These are phyloP conservation scores for Bryoglossum gracile DNA, from an alignment of 495 filamentous ascomycete species.

Conservation along the genomic window DNA sequence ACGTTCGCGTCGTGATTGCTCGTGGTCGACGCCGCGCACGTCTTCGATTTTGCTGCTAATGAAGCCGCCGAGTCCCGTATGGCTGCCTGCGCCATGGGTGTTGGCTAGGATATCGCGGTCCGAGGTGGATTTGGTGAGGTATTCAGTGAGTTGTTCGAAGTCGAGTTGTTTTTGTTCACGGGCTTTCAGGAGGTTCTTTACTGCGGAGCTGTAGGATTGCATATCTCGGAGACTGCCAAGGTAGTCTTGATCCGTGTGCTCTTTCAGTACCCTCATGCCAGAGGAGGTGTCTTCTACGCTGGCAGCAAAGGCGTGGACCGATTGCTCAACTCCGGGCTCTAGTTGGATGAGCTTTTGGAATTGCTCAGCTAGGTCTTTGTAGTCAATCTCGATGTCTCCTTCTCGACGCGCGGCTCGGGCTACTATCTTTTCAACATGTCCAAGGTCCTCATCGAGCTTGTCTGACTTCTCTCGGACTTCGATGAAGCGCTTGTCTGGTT, in stretches of 20 bases:
- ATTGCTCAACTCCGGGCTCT: slow-evolving; percentile 78
- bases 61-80: slow-evolving; percentile 73
- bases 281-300: slow-evolving; percentile 75
- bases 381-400: slow-evolving; percentile 81
- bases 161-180: slow-evolving; percentile 97
- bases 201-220: slow-evolving; percentile 77
- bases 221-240: slow-evolving; percentile 86
- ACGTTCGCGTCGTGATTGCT: slow-evolving; percentile 78
- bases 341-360: slow-evolving; percentile 86
- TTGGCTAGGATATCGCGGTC: slow-evolving; percentile 82
- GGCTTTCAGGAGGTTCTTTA: slow-evolving; percentile 83
- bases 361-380: slow-evolving; percentile 81
- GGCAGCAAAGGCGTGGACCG: slow-evolving; percentile 75
- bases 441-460: slow-evolving; percentile 91
- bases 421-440: slow-evolving; percentile 88
- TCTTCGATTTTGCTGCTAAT: slow-evolving; percentile 94
- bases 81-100: slow-evolving; percentile 50
- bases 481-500: slow-evolving; percentile 89
- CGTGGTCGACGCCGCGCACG: slow-evolving; percentile 93
- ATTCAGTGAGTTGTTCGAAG: slow-evolving; percentile 92
- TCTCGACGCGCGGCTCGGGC: slow-evolving; percentile 83
- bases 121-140: slow-evolving; percentile 80
- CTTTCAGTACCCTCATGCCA: slow-evolving; percentile 68
- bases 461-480: slow-evolving; percentile 89
- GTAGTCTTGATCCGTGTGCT: slow-evolving; percentile 94